phyloP scores from a whole-genome alignment of 2,329 filamentous ascomycete genomes.

The Paraconiothyrium brasiliense region DNA sequence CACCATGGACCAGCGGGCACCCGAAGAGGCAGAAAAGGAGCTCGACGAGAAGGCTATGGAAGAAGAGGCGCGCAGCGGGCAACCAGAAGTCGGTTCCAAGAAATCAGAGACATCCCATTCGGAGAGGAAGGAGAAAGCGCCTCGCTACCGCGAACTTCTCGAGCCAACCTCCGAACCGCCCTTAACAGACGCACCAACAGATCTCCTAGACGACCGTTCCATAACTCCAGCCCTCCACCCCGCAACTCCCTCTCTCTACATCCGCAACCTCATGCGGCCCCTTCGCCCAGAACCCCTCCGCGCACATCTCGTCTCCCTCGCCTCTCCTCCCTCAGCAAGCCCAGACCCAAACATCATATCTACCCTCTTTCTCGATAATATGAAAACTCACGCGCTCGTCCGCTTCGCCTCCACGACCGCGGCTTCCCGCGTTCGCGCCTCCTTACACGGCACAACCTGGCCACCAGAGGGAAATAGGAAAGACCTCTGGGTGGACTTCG shows the following conservation, averaged over 20 bases:
- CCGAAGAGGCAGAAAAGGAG: conserved; percentile 30
- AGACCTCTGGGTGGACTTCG: conserved; percentile 86
- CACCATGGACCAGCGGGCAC: conserved; percentile 40
- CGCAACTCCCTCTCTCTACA: conserved; percentile 70
- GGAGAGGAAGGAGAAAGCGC: conserved; percentile 42
- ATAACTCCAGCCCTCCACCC: conserved; percentile 53
- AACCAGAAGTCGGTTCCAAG: background rate
- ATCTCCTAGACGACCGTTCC: conserved; percentile 37
- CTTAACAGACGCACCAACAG: conserved; percentile 25
- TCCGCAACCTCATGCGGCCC: conserved; percentile 89
- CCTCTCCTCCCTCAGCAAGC: conserved; percentile 64
- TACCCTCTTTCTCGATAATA: conserved; percentile 80
- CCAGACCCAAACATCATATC: conserved; percentile 66
- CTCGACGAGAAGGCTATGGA: conserved; percentile 16
- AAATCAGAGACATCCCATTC: background rate
- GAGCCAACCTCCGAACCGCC: conserved; percentile 26
- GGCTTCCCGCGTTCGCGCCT: conserved; percentile 78
- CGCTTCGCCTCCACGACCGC: conserved; percentile 73
- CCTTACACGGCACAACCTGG: conserved; percentile 83
- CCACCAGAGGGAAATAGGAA: conserved; percentile 87
- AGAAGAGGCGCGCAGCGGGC: background rate
- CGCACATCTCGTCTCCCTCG: conserved; percentile 74
- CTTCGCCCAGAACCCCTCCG: conserved; percentile 74
- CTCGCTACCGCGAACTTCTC: conserved; percentile 48
- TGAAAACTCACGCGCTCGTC: conserved; percentile 88